Base-by-base conservation (phyloP, 345 rosid species). In the Fremontodendron californicum region DNA sequence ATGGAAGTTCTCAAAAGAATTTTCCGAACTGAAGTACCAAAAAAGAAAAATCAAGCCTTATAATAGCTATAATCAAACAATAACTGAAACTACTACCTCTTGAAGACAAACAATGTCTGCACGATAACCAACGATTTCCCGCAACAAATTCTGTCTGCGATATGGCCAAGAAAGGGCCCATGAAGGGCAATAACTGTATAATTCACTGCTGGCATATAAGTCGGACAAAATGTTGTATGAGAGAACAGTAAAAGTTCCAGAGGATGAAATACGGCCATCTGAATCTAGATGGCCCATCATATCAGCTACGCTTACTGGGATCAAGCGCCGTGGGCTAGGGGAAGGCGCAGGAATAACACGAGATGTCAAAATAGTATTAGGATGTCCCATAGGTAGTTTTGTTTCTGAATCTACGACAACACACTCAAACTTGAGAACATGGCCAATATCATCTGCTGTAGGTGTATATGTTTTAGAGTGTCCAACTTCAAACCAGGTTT, bases 131-230 rank as follows among this genome's bases (percentile, higher is more conserved):
- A 96, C 93, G 71, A 96, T 91, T 81, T 96, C 99, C 79, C 97
- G 85, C 40, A 96, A 82, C 77, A 96, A 80, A 86, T 96, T 96
- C 81, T 96, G 99, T 66, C 94, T 86, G 71, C 99, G 96, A 78
- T 96, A 96, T 40, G 94, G 88, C 99, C 99, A 96, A 10, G 99
- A 87, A 78, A 96, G 97, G 76, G 99, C 97, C 98, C 99, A 96
- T 23, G 98, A 83, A 72, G 99, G 99, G 77, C 99, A 96, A 80
- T 92, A 96, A 73, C 94, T 88, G 86, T 93, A 94, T 58, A 88
- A 35, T 71, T 93, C 98, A 51, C 87, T 93, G 71, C 91, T 89
- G 60, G 98, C 94, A 76, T 80, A 90, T 5, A 82, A 77, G 78
- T 96, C 99, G 67, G 97, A 87, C 83, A 96, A 88, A 74, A 92